phyloP scores from a whole-genome alignment of 2,329 filamentous ascomycete species.

The Pseudocercospora pini-densiflorae region DNA sequence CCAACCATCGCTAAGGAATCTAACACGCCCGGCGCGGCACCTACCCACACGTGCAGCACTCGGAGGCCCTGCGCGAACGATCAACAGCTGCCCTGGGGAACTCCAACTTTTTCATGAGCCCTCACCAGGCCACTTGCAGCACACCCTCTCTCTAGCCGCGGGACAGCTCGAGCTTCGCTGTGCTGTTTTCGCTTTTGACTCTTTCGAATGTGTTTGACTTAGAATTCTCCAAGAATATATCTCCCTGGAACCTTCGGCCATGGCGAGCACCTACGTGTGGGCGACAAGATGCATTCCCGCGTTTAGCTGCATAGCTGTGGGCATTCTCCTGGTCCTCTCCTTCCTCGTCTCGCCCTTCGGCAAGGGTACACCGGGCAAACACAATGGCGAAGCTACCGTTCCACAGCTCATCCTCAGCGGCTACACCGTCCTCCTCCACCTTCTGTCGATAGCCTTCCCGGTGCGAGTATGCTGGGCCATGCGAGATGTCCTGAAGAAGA shows the following conservation, averaged over 20 bases:
- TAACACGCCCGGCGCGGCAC: conserved; percentile 14
- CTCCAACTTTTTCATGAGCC: conserved; percentile 14
- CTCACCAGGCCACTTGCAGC: conserved; percentile 12
- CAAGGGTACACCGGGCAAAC: conserved; percentile 29
- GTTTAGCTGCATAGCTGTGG: conserved; percentile 32
- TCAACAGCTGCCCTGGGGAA: conserved; percentile 8
- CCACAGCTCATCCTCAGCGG: conserved; percentile 42
- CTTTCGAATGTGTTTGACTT: conserved; percentile 12
- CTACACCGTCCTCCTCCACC: conserved; percentile 68
- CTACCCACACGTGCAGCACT: conserved; percentile 16
- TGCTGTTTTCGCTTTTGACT: conserved; percentile 6
- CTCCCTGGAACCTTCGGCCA: conserved; percentile 11
- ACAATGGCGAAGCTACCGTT: conserved; percentile 35
- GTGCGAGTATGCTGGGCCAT: conserved; percentile 66
- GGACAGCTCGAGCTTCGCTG: background rate
- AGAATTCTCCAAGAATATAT: background rate
- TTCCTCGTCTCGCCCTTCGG: conserved; percentile 36
- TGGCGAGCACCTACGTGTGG: conserved; percentile 33
- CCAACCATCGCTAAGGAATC: conserved; percentile 16
- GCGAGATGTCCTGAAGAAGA: conserved; percentile 57
- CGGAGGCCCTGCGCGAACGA: conserved; percentile 13
- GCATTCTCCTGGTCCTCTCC: conserved; percentile 33
- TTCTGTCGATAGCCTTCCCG: conserved; percentile 67
- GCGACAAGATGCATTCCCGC: conserved; percentile 37
- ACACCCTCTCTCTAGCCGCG: conserved; percentile 14